Conservation (phyloP, 164 flowering plant genomes). For the Liquidambar formosana region DNA sequence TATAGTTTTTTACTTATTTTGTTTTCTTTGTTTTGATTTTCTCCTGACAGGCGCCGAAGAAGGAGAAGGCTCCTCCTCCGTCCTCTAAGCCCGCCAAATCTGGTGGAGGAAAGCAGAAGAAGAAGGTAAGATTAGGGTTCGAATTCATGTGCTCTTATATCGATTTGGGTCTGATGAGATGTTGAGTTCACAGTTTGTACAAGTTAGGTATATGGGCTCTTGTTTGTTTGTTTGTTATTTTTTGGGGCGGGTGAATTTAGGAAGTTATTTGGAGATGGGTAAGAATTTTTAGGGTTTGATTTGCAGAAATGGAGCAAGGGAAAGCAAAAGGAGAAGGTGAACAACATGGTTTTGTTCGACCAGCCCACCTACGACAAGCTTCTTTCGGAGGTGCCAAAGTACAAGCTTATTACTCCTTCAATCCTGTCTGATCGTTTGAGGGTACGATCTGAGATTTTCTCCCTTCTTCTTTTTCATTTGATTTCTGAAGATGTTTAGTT, state of each 20-base stretch:
- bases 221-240: no score
- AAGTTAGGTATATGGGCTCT: no score
- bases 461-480: no score
- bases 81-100: conserved; percentile 50
- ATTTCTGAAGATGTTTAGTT: no score
- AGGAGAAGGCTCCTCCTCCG: conserved; percentile 51
- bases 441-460: conserved; percentile 30
- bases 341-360: conserved; percentile 51
- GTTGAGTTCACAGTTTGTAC: no score
- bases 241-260: no score
- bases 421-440: conserved; percentile 47
- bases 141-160: no score
- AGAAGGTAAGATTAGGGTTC: conserved; percentile 32
- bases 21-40: background rate
- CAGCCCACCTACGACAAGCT: conserved; percentile 53
- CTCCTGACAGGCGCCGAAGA: conserved; percentile 40
- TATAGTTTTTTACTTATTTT: background rate
- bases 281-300: background rate
- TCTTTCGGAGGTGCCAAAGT: conserved; percentile 46
- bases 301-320: conserved; percentile 44
- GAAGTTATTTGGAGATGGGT: no score
- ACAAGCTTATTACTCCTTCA: conserved; percentile 51
- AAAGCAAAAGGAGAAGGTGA: conserved; percentile 43
- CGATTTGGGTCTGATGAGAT: no score
- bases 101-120: conserved; percentile 58